phyloP scores from a whole-genome alignment of 768 basidiomycete species.

The Collybia sordida region DNA sequence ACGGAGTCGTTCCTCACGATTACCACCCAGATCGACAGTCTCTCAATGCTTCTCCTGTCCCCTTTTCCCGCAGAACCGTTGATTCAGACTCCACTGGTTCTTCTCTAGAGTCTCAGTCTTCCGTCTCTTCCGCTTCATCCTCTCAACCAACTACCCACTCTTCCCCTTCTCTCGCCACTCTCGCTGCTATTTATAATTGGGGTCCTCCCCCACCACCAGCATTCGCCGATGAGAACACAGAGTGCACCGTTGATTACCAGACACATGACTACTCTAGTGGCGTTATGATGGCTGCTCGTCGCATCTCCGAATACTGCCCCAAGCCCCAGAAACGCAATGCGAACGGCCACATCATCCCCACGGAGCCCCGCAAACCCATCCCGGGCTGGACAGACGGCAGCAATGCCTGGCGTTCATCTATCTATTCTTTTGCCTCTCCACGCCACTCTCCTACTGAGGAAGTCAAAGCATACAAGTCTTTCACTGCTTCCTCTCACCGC shows the following conservation, averaged over 20 bases:
- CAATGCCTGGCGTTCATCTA: constrained; percentile 63
- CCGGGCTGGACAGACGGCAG: constrained; percentile 73
- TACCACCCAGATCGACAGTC: constrained; percentile 47
- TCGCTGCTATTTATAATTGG: constrained; percentile 42
- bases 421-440: constrained; percentile 54
- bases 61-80: constrained; percentile 25
- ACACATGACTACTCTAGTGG: constrained; percentile 52
- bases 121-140: constrained; percentile 20
- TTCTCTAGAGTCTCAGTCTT: constrained; percentile 33
- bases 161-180: constrained; percentile 28
- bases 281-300: constrained; percentile 68
- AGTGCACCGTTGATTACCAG: constrained; percentile 17
- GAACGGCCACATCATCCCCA: constrained; percentile 25
- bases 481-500: constrained; percentile 51
- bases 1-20: constrained; percentile 41
- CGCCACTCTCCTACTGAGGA: constrained; percentile 26
- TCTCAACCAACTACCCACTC: constrained; percentile 23
- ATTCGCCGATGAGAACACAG: constrained; percentile 34
- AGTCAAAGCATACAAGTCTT: constrained; percentile 40
- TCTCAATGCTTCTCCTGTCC: constrained; percentile 31
- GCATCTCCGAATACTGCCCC: constrained; percentile 46
- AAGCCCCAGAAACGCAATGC: constrained; percentile 39
- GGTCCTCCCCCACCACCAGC: constrained; percentile 55
- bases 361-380: constrained; percentile 41
- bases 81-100: constrained; percentile 43